phyloP scores from a whole-genome alignment of 202 grass and related monocot genomes.

The Setaria viridis region DNA sequence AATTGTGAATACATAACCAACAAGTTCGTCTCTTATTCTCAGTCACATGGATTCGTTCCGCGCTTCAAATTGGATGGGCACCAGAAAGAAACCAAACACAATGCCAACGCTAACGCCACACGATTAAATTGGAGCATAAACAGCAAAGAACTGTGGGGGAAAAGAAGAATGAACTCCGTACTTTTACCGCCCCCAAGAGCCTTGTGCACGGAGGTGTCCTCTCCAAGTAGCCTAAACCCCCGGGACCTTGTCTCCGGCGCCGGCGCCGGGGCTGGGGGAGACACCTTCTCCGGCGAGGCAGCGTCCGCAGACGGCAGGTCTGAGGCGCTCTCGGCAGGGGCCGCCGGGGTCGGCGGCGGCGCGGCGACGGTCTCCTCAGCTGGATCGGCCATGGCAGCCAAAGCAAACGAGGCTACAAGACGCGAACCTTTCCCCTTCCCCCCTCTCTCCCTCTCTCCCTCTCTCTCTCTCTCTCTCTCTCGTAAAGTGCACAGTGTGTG shows the following conservation, averaged over 20 bases:
- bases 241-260: conserved; percentile 43
- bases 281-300: conserved; percentile 35
- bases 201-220: conserved; percentile 65
- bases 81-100: neutral
- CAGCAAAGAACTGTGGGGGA: neutral
- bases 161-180: conserved; percentile 5
- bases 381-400: conserved; percentile 54
- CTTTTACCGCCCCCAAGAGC: conserved; percentile 67
- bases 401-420: conserved; percentile 22
- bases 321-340: neutral
- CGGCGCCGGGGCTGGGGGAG: conserved; percentile 7
- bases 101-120: neutral
- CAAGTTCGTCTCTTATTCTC: neutral
- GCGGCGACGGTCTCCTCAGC: conserved; percentile 54
- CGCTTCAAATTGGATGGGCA: neutral
- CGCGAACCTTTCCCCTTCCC: conserved; percentile 1
- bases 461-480: neutral
- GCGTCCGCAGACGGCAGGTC: neutral
- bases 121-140: neutral
- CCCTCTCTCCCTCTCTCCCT: neutral
- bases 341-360: conserved; percentile 51
- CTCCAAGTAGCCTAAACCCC: conserved; percentile 54
- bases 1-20: neutral
- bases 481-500: conserved; percentile 23
- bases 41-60: too few species aligned